These are phyloP conservation scores for Cryomyces minteri DNA, from an alignment of 495 filamentous ascomycete species.

Conservation along the genomic window DNA sequence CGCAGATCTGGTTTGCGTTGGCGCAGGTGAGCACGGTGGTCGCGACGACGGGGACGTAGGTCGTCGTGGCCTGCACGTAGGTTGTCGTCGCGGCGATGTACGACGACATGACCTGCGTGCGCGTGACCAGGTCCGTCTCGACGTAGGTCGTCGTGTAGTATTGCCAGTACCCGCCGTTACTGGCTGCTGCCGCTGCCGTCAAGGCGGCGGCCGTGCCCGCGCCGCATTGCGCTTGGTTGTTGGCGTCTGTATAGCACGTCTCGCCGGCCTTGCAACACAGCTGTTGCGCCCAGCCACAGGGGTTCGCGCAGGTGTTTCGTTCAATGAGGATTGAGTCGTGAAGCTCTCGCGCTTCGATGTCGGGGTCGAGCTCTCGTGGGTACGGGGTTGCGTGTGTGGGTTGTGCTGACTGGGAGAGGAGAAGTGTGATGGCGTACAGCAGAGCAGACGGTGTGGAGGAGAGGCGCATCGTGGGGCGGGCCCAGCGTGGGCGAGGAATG, in stretches of 20 bases:
- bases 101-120: constrained; percentile 49
- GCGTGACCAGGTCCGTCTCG: constrained; percentile 45
- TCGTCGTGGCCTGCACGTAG: constrained; percentile 6
- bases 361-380: not conserved
- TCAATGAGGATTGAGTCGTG: constrained; percentile 17
- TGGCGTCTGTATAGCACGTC: constrained; percentile 42
- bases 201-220: constrained; percentile 11
- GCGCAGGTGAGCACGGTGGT: constrained; percentile 35
- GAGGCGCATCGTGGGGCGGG: constrained; percentile 10
- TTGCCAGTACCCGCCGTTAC: constrained; percentile 26
- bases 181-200: constrained; percentile 7
- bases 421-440: constrained; percentile 8
- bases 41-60: constrained; percentile 16
- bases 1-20: constrained; percentile 45
- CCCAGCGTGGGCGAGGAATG: constrained; percentile 8
- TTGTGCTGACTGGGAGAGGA: constrained; percentile 2
- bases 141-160: constrained; percentile 55
- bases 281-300: constrained; percentile 47
- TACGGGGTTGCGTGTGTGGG: constrained; percentile 12
- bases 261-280: constrained; percentile 46
- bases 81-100: constrained; percentile 15
- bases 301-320: constrained; percentile 34
- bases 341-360: not conserved
- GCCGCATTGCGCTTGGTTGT: constrained; percentile 36
- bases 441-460: constrained; percentile 10